These are phyloP conservation scores for Luffa aegyptiaca DNA, from an alignment of 306 rosid genomes.

Conservation along the genomic window DNA sequence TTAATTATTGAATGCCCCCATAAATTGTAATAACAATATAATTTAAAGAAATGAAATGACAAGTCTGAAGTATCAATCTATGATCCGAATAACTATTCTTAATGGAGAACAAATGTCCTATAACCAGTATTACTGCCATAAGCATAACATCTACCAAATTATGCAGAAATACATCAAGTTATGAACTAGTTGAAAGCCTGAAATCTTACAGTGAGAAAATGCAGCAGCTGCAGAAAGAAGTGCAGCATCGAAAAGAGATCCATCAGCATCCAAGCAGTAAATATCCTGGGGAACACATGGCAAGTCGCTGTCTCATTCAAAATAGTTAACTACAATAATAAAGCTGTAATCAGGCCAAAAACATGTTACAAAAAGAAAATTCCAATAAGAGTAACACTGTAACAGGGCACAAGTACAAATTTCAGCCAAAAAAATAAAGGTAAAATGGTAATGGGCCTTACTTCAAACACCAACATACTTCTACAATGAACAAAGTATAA, in stretches of 20 bases:
- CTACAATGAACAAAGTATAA: not conserved
- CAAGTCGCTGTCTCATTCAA: slow-evolving; percentile 14
- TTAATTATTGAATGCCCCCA: not conserved
- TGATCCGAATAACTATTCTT: not conserved
- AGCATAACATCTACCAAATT: not conserved
- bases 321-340: not conserved
- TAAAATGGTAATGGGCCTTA: too few species aligned
- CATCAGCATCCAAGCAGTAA: slow-evolving; percentile 89
- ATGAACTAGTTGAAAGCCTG: slow-evolving; percentile 13
- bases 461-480: not conserved
- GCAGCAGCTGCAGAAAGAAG: slow-evolving; percentile 81
- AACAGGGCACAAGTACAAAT: not conserved
- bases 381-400: not conserved
- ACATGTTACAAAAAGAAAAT: not conserved
- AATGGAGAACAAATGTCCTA: not conserved
- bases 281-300: slow-evolving; percentile 44
- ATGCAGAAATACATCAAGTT: not conserved
- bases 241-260: slow-evolving; percentile 81
- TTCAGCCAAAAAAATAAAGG: not conserved
- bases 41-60: not conserved
- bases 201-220: slow-evolving; percentile 62
- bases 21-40: not conserved
- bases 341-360: not conserved
- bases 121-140: not conserved
- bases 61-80: not conserved